Evolutionary conservation across 106 monocot genomes (phyloP), one percentile per base, ranked within the genome.

Genomic region (Vanilla planifolia): DNA sequence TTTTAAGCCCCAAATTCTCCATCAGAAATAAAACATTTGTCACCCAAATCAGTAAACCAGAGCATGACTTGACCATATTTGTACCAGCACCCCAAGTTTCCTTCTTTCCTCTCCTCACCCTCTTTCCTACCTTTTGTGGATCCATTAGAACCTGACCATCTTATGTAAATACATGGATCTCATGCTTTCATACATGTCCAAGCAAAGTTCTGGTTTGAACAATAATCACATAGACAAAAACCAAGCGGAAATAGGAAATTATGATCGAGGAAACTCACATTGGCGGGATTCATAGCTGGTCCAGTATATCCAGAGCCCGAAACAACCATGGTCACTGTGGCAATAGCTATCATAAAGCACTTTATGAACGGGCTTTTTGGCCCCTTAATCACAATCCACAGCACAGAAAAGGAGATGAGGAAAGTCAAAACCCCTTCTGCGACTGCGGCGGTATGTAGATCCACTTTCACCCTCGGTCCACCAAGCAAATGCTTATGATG

Each of bases 351-450:
- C 79, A 98, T 50, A 65, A 76, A 70, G 15, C 72, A 71, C 61
- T 91, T 81, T 65, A 98, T 1, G 27, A 98, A 1, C 8, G 73
- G 8, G 63, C 57, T 92, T 15, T 64, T 64, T 15, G 96, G 96
- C 7, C 96, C 96, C 69, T 67, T 78, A 64, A 78, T 15, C 20
- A 98, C 28, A 35, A 87, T 85, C 66, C 59, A 82, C 16, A 98
- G 83, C 5, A 91, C 86, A 9, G 74, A 66, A 16, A 88, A 71
- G 57, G 66, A 85, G 60, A 98, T 82, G 33, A 80, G 14, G 33
- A 91, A 98, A n/a, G 91, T 92, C 61, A 98, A 79, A 16, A 92
- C 46, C 14, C 81, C 81, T 56, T 98, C 96, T 1, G 85, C 91
- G 0, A 77, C 5, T 14, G 96, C 96, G 0, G 84, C 96, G 0